Base-by-base conservation (phyloP, 768 basidiomycete species). In the Russula compacta region DNA sequence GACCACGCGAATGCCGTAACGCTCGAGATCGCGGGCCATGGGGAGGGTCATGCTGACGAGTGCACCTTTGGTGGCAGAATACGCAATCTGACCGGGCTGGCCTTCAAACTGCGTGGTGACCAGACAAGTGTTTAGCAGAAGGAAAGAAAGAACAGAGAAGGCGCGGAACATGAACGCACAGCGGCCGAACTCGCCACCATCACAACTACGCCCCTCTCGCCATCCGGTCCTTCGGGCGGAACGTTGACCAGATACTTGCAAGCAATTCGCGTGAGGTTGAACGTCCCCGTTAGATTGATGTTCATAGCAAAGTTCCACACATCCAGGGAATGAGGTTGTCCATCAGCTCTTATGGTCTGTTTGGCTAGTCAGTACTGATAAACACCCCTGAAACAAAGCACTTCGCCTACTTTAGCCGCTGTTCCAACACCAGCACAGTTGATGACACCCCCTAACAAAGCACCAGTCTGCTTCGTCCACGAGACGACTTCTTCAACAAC, bases 261-360 rank as follows among this genome's bases (percentile, higher is more conserved):
- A 29, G 77, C 81, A 21, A 81, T 71, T 4, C 83, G 75, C 7
- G 81, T 81, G 54, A 86, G 73, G 64, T 85, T 80, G 73, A 84
- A 85, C 1, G 79, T 74, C 19, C 83, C 82, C 2, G 81, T 78
- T 32, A 84, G 71, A 67, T 86, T 85, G 49, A 85, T 77, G 6
- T 71, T 76, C 21, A 85, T 66, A 2, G 76, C 74, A 48, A 78
- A 76, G 53, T 82, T 73, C 81, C 83, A 86, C 1, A 78, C 64
- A 43, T 79, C 79, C 33, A 79, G 70, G 6, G 75, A 72, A 67
- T 83, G 82, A 0, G 80, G 76, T 53, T 77, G 70, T 15, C 76
- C 75, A 19, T 77, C 67, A 3, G 75, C 69, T 51, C 79, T 76
- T 40, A 84, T 78, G 9, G 82, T 77, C 75, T 82, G 74, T 43